Percentiles rank a stretch among this genome's conserved stretches.
These are phyloP conservation scores for Kodamaea nitidulidarum DNA, from an alignment of 805 yeast species.

Conservation along the genomic window DNA sequence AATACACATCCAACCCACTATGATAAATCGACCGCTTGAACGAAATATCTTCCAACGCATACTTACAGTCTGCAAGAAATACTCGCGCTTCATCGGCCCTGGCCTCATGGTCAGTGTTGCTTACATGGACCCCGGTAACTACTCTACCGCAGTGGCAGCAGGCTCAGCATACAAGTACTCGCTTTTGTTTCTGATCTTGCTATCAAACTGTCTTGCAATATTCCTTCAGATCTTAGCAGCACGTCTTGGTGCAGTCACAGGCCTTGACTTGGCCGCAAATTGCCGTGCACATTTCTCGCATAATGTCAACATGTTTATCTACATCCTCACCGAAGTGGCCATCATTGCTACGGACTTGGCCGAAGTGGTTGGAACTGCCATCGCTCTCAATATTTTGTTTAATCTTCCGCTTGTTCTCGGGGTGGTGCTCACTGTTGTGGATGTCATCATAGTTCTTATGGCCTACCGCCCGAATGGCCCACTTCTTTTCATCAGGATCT, in stretches of 20 bases:
- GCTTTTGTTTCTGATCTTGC: conserved; percentile 68
- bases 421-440: conserved; percentile 78
- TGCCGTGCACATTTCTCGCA: conserved; percentile 73
- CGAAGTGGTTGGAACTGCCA: conserved; percentile 97
- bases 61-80: conserved; percentile 34
- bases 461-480: conserved; percentile 87
- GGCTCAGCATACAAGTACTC: conserved; percentile 85
- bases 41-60: conserved; percentile 1
- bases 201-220: conserved; percentile 84
- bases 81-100: conserved; percentile 77
- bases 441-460: conserved; percentile 78
- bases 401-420: conserved; percentile 79
- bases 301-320: conserved; percentile 56
- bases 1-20: too few relatives aligned
- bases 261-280: conserved; percentile 83
- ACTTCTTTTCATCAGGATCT: conserved; percentile 67
- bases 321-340: conserved; percentile 81
- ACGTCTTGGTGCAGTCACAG: conserved; percentile 90
- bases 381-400: conserved; percentile 80
- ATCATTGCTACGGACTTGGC: conserved; percentile 95
- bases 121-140: conserved; percentile 97
- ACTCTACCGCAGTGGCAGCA: conserved; percentile 90
- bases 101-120: conserved; percentile 94
- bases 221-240: conserved; percentile 82
- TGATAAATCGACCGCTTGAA: too few relatives aligned